phyloP scores from a whole-genome alignment of 495 filamentous ascomycete species.

The Hyaloscypha hepaticicola region DNA sequence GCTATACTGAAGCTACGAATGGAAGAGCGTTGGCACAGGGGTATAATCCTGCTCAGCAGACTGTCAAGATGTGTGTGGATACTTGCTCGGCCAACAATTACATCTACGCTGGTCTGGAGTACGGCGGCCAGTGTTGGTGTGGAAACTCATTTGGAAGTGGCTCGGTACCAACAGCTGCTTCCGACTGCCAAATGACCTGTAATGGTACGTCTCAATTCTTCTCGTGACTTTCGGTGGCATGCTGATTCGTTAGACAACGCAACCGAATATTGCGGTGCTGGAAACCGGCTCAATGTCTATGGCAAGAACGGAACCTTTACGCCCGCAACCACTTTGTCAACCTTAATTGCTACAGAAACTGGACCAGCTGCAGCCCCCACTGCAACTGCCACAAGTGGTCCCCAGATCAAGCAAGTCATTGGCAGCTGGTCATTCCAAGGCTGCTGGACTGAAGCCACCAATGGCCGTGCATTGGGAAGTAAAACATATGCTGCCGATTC shows the following conservation, averaged over 20 bases:
- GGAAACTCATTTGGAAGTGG: conserved; percentile 27
- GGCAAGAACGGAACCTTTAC: conserved; percentile 12
- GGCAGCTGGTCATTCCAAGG: conserved; percentile 12
- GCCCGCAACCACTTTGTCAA: conserved; percentile 23
- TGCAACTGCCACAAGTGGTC: conserved; percentile 35
- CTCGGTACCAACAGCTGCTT: conserved; percentile 22
- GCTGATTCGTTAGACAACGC: conserved; percentile 27
- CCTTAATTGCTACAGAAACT: conserved; percentile 22
- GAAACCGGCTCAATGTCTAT: conserved; percentile 24
- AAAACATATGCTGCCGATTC: conserved; percentile 47
- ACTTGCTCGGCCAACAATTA: conserved; percentile 14
- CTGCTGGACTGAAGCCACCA: conserved; percentile 19
- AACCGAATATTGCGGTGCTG: conserved; percentile 29
- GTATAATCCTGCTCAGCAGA: conserved; percentile 11
- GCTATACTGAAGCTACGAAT: conserved; percentile 43
- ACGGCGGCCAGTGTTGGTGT: conserved; percentile 29
- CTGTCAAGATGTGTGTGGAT: conserved; percentile 22
- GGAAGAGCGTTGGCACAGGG: conserved; percentile 11
- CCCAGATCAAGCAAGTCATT: conserved; percentile 14
- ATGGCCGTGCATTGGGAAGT: conserved; percentile 34
- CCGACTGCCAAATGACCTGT: conserved; percentile 34
- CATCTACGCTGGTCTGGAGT: conserved; percentile 28
- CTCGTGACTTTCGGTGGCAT: background rate
- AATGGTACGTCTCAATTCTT: background rate
- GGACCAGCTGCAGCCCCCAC: conserved; percentile 3